Percentiles rank a stretch among this genome's conserved stretches.
Conservation (phyloP, 75 land plant genomes). For the Selaginella moellendorffii region DNA sequence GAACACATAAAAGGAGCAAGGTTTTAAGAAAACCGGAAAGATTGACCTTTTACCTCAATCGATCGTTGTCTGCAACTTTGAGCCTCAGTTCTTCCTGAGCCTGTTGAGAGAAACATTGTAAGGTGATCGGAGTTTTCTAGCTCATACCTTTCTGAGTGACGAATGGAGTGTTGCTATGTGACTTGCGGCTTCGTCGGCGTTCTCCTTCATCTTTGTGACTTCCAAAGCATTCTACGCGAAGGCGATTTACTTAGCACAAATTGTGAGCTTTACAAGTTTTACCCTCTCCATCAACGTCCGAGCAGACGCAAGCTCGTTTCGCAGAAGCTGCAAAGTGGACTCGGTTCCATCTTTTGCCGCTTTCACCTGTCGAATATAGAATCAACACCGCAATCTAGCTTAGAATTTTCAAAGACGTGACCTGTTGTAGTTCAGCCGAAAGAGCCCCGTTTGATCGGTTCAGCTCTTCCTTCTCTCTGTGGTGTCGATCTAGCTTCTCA, state of each 20-base stretch:
- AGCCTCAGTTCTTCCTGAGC: background rate
- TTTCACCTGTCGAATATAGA: slow-evolving; percentile 10
- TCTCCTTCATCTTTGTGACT: slow-evolving; percentile 17
- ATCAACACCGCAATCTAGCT: background rate
- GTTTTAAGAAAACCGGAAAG: background rate
- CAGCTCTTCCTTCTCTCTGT: slow-evolving; percentile 13
- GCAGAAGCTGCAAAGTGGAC: slow-evolving; percentile 14
- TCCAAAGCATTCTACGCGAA: slow-evolving; percentile 15
- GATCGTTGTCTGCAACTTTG: background rate
- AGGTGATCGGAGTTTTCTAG: background rate
- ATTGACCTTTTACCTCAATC: background rate
- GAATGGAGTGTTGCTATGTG: slow-evolving; percentile 20
- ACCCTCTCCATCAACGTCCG: slow-evolving; percentile 16
- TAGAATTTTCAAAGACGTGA: too few species aligned
- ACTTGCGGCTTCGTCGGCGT: slow-evolving; percentile 16
- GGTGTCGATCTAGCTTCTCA: slow-evolving; percentile 13
- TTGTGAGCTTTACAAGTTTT: background rate
- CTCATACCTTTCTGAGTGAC: slow-evolving; percentile 16
- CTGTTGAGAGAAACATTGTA: background rate
- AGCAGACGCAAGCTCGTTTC: slow-evolving; percentile 14
- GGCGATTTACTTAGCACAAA: background rate
- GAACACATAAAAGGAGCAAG: background rate
- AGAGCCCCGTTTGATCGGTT: slow-evolving; percentile 8
- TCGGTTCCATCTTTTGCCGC: slow-evolving; percentile 19
- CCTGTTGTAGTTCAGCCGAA: slow-evolving; percentile 13